Base-by-base conservation (phyloP, 305 asterid genomes). In the Fraxinus latifolia region DNA sequence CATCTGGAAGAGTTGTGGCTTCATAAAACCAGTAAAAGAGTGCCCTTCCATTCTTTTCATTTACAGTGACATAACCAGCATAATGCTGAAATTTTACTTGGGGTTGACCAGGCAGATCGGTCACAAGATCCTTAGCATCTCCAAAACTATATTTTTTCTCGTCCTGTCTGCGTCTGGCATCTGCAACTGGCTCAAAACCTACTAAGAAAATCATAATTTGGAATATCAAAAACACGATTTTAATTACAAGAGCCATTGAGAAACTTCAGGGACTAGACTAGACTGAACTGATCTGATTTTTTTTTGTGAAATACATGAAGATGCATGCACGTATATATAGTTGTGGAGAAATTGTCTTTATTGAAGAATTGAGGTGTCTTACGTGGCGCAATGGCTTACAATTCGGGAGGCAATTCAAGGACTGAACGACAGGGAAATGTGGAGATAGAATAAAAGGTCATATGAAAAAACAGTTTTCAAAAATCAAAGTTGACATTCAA, bases 21-120 rank as follows among this genome's bases (percentile, higher is more conserved):
- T 95, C 97, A 68, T 91, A 95, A 86, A 95, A 95, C 99, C 99
- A 95, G 85, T 95, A 95, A 82, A 95, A 95, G 15, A 95, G 96
- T 47, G 94, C 87, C 83, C 98, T 90, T 85, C 95, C 98, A 5
- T 92, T 89, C 17, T 81, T 85, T 83, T 94, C 90, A 74, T 94
- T 88, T 2, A 95, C 97, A 0, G 90, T 93, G 77, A 93, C 91
- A 85, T 89, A 87, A 0, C 99, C 99, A 21, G 99, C 92, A 83
- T 93, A 94, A 78, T 95, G 99, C 78, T 71, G 77, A 83, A 95
- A 95, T 81, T 82, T 74, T 3, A 90, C 96, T 27, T 47, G 60
- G 15, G 98, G 98, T 85, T 94, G 97, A 53, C 97, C 97, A 1
- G 97, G 98, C 83, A 95, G 93, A 81, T 21, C 79, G 14, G 86